A percentile compares a stretch with the other conserved stretches of the same genome.
phyloP scores from a whole-genome alignment of 768 basidiomycete species.

The Hygrophoropsis aurantiaca region DNA sequence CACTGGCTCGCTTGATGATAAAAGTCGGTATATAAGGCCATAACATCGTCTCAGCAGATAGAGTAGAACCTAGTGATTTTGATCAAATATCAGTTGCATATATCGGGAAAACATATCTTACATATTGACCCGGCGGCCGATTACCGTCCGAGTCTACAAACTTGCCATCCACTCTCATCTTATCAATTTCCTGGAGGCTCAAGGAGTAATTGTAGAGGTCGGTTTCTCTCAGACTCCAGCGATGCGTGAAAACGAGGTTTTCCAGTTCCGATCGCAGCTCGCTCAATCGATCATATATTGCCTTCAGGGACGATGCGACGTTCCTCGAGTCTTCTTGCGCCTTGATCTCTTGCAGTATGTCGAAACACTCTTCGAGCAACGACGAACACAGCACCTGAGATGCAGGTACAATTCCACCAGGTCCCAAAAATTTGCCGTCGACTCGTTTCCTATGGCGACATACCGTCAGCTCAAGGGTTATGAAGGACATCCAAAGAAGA shows the following conservation, averaged over 20 bases:
- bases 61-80: slow-evolving; percentile 67
- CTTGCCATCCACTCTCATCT: slow-evolving; percentile 95
- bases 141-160: slow-evolving; percentile 95
- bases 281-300: slow-evolving; percentile 88
- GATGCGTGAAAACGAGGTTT: slow-evolving; percentile 88
- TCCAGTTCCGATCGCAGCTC: slow-evolving; percentile 89
- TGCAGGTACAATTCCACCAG: slow-evolving; percentile 84
- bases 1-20: slow-evolving; percentile 95
- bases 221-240: slow-evolving; percentile 95
- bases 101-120: slow-evolving; percentile 38
- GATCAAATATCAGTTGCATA: background rate
- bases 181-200: slow-evolving; percentile 93
- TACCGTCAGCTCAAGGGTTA: slow-evolving; percentile 12
- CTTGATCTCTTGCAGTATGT: slow-evolving; percentile 92
- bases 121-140: slow-evolving; percentile 92
- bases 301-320: slow-evolving; percentile 81
- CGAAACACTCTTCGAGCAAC: slow-evolving; percentile 94
- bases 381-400: slow-evolving; percentile 93
- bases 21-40: slow-evolving; percentile 88
- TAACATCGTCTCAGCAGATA: slow-evolving; percentile 95
- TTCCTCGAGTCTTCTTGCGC: slow-evolving; percentile 89
- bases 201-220: slow-evolving; percentile 93
- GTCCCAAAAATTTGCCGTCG: slow-evolving; percentile 93
- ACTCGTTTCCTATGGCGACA: slow-evolving; percentile 69
- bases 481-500: slow-evolving; percentile 1